These are phyloP conservation scores for Aaosphaeria arxii DNA, from an alignment of 2,329 filamentous ascomycete genomes.

Conservation along the genomic window DNA sequence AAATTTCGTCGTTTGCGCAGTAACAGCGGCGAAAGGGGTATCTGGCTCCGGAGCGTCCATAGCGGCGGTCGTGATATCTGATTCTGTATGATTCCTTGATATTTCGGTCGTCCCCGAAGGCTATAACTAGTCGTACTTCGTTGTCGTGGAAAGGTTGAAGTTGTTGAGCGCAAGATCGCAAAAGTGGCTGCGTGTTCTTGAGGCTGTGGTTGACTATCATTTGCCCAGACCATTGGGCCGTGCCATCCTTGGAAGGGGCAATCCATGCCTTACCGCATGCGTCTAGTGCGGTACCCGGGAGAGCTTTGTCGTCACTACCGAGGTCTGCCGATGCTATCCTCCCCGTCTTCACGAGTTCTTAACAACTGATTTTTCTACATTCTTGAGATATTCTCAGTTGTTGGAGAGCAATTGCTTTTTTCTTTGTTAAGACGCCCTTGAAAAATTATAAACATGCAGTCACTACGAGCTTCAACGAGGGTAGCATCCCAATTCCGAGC, in stretches of 20 bases:
- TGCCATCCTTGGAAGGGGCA: neutral
- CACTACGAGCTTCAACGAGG: constrained; percentile 59
- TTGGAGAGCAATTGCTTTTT: too few relatives aligned
- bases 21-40: constrained; percentile 89
- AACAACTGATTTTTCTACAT: too few relatives aligned
- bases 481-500: constrained; percentile 58
- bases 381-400: too few relatives aligned
- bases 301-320: constrained; percentile 17
- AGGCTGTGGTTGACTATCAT: constrained; percentile 14
- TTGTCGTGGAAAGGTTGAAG: constrained; percentile 2
- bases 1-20: constrained; percentile 74
- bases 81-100: neutral
- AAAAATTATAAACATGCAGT: constrained; percentile 36
- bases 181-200: constrained; percentile 21
- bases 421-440: too few relatives aligned
- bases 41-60: constrained; percentile 91
- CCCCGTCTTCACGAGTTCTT: neutral
- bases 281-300: constrained; percentile 3
- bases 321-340: constrained; percentile 27
- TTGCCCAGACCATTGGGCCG: neutral
- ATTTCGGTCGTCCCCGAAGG: neutral
- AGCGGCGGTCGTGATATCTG: constrained; percentile 2
- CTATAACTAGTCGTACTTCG: neutral
- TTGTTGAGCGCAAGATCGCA: constrained; percentile 19
- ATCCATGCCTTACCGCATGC: neutral